A percentile compares a stretch with the other conserved stretches of the same genome.
Evolutionary conservation across 2,329 filamentous ascomycete genomes (phyloP).

Genomic region (Aspergillus persii): DNA sequence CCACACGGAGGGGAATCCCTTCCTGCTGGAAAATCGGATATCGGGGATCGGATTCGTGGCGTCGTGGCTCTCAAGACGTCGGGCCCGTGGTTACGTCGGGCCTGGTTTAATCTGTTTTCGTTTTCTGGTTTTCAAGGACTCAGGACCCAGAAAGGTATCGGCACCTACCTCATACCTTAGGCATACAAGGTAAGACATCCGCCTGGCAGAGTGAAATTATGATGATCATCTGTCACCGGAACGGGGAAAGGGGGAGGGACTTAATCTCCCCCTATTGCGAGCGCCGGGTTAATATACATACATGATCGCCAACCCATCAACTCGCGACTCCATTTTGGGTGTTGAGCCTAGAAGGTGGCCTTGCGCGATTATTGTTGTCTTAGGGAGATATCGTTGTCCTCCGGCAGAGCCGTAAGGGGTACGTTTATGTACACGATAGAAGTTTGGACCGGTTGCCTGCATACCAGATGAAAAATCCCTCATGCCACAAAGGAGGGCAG

Average conservation of each 20-base stretch:
- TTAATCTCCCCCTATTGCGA: not conserved
- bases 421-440: not conserved
- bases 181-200: not conserved
- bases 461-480: conserved; percentile 7
- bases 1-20: not conserved
- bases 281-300: not conserved
- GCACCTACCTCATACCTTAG: not conserved
- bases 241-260: conserved; percentile 8
- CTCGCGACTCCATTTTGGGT: not conserved
- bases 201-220: too few relatives aligned
- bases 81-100: conserved; percentile 12
- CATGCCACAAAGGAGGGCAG: conserved; percentile 2
- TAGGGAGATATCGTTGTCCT: not conserved
- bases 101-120: not conserved
- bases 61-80: conserved; percentile 18
- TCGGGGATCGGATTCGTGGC: conserved; percentile 9
- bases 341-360: not conserved
- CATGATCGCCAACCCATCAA: conserved; percentile 4
- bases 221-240: not conserved
- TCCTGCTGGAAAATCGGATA: not conserved
- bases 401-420: not conserved
- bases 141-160: too few relatives aligned
- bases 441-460: conserved; percentile 3
- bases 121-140: not conserved
- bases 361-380: not conserved